A percentile compares a stretch with the other conserved stretches of the same genome.
Conservation (phyloP, 1,139 yeast genomes). For the Meyerozyma sp. region DNA sequence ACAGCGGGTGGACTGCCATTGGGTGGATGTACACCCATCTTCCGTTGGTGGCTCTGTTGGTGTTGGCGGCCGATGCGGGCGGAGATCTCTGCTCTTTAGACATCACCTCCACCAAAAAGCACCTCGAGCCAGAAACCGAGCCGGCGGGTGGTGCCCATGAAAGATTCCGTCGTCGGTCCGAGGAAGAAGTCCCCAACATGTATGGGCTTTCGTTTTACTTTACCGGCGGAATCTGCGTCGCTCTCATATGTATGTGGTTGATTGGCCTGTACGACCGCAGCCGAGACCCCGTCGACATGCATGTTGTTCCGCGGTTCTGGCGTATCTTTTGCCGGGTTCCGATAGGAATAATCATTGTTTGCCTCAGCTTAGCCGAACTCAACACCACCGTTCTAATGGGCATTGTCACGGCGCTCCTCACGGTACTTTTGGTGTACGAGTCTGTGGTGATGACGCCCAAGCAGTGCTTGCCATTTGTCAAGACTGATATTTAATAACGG, state of each 20-base stretch:
- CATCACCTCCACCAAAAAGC: slow-evolving; percentile 7
- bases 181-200: slow-evolving; percentile 19
- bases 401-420: slow-evolving; percentile 28
- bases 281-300: slow-evolving; percentile 27
- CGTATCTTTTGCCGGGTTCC: slow-evolving; percentile 39
- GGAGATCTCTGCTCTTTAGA: slow-evolving; percentile 39
- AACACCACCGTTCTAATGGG: slow-evolving; percentile 41
- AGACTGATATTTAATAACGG: too few species aligned
- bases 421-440: slow-evolving; percentile 31
- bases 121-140: slow-evolving; percentile 3
- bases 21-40: slow-evolving; percentile 47
- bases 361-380: slow-evolving; percentile 43
- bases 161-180: slow-evolving; percentile 4
- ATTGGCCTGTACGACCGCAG: slow-evolving; percentile 37
- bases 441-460: slow-evolving; percentile 24
- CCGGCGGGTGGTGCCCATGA: slow-evolving; percentile 10
- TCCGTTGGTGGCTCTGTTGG: slow-evolving; percentile 47
- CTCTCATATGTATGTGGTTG: slow-evolving; percentile 28
- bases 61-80: slow-evolving; percentile 60
- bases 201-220: slow-evolving; percentile 42
- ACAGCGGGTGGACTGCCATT: slow-evolving; percentile 42
- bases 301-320: slow-evolving; percentile 28
- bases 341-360: slow-evolving; percentile 31
- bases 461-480: slow-evolving; percentile 6
- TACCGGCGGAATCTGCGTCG: slow-evolving; percentile 45